Evolutionary conservation across 495 filamentous ascomycete species (phyloP).

Genomic region (Margaritispora aquatica): DNA sequence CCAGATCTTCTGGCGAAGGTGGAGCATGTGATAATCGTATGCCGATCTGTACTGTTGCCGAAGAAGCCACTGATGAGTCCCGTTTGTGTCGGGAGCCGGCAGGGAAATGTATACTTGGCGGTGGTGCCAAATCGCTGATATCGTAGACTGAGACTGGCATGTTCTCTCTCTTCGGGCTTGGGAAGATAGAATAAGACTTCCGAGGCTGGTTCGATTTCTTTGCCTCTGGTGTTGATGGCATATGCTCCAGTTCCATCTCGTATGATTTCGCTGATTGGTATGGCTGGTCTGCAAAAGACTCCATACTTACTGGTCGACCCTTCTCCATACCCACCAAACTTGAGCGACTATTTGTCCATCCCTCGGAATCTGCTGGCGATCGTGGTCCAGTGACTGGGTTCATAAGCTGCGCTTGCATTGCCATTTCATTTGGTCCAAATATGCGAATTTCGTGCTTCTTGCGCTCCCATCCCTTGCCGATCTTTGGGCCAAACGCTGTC

Average conservation of each 20-base stretch:
- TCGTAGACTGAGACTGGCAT: constrained; percentile 16
- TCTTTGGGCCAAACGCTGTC: constrained; percentile 26
- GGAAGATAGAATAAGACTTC: constrained; percentile 23
- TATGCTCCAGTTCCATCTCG: not conserved
- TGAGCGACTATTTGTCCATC: constrained; percentile 10
- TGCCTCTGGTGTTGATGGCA: not conserved
- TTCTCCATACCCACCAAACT: constrained; percentile 18
- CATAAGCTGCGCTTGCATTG: constrained; percentile 20
- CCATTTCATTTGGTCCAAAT: constrained; percentile 27
- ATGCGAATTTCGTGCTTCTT: constrained; percentile 25
- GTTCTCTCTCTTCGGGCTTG: constrained; percentile 5
- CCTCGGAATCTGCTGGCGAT: constrained; percentile 3
- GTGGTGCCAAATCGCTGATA: constrained; percentile 18
- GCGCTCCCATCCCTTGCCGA: constrained; percentile 8
- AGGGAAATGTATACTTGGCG: constrained; percentile 15
- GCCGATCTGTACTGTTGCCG: constrained; percentile 35
- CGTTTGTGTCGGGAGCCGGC: constrained; percentile 21
- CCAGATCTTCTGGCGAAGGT: constrained; percentile 5
- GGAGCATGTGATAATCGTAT: constrained; percentile 29
- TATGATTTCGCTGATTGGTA: not conserved
- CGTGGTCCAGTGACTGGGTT: constrained; percentile 16
- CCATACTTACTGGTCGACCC: constrained; percentile 17
- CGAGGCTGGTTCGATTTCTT: constrained; percentile 7
- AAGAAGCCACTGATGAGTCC: constrained; percentile 28
- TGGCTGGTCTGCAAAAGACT: constrained; percentile 8